Evolutionary conservation across 306 rosid genomes (phyloP), one percentile per base, ranked within the genome.

Genomic region (Lathyrus oleraceus): DNA sequence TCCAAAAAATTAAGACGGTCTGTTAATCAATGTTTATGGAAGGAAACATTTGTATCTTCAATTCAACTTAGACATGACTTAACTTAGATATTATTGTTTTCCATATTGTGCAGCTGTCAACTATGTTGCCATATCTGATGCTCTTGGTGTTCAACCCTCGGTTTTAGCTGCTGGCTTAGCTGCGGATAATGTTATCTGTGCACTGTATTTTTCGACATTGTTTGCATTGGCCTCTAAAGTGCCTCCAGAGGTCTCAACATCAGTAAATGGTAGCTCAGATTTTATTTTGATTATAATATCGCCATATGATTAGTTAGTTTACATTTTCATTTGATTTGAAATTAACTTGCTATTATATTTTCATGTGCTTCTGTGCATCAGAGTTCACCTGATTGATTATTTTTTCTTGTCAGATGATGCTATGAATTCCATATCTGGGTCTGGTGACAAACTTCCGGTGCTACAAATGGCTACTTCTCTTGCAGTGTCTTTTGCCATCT

Each of bases 111-210:
- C 66, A 90, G 96, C 88, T 81, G 90, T 88, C 67, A 90, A 90
- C 66, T 90, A 86, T 32, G 90, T 88, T 72, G 96, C 91, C 67
- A 83, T 90, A 72, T 67, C 91, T 10, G 85, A 84, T 7, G 88
- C 88, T 39, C 85, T 90, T 10, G 90, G 78, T 17, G 62, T 86
- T 36, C 67, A 85, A n/a, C 81, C 88, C 2, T 90, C 95, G 51
- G 76, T 81, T 70, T 73, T 86, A 64, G 83, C 90, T 8, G 95
- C 95, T 25, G 87, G 90, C 58, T 78, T 91, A 76, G 90, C 97
- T 9, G 95, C 97, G 23, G 97, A 91, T 72, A 91, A 91, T 76
- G 95, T 91, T 61, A 86, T 91, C 30, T 86, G 92, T 81, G 90
- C 95, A 19, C 72, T 86, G 53, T 91, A 86, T 71, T 91, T 88